Conservation (phyloP, 2,329 filamentous ascomycete genomes). For the Aspergillus tanneri region DNA sequence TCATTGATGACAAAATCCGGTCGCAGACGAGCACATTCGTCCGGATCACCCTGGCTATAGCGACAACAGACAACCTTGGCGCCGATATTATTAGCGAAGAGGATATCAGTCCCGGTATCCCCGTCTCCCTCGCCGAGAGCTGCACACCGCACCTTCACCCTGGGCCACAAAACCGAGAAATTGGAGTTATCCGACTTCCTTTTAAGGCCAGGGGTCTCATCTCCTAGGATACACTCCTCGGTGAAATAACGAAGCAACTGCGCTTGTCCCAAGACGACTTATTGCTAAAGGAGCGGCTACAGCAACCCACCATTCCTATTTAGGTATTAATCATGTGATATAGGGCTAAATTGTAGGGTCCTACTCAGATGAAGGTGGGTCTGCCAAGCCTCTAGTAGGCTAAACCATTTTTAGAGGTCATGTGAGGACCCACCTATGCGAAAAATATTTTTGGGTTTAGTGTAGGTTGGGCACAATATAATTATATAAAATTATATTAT, state of each 20-base stretch:
- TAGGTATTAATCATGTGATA: too few relatives aligned
- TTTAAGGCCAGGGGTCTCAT: conserved; percentile 5
- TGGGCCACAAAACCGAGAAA: conserved; percentile 16
- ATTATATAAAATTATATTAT: too few relatives aligned
- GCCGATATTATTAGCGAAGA: conserved; percentile 15
- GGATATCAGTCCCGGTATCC: conserved; percentile 18
- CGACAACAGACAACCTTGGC: conserved; percentile 16
- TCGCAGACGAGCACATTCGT: conserved; percentile 8
- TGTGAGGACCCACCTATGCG: too few relatives aligned
- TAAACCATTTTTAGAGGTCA: too few relatives aligned
- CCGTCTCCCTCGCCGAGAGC: conserved; percentile 2
- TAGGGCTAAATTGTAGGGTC: too few relatives aligned
- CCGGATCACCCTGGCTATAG: conserved; percentile 17
- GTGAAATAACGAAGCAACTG: conserved; percentile 6
- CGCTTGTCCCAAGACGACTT: conserved; percentile 10
- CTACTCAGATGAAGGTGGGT: too few relatives aligned
- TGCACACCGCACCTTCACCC: conserved; percentile 6
- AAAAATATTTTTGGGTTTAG: too few relatives aligned
- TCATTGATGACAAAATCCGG: conserved; percentile 16
- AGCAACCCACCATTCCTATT: too few relatives aligned
- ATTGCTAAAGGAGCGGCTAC: too few relatives aligned
- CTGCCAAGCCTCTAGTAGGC: too few relatives aligned
- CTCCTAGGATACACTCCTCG: conserved; percentile 14
- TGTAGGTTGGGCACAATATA: too few relatives aligned
- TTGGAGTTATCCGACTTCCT: conserved; percentile 16